Percentiles rank a stretch among this genome's conserved stretches.
Conservation (phyloP, 495 filamentous ascomycete genomes). For the Bathelium albidoporum region DNA sequence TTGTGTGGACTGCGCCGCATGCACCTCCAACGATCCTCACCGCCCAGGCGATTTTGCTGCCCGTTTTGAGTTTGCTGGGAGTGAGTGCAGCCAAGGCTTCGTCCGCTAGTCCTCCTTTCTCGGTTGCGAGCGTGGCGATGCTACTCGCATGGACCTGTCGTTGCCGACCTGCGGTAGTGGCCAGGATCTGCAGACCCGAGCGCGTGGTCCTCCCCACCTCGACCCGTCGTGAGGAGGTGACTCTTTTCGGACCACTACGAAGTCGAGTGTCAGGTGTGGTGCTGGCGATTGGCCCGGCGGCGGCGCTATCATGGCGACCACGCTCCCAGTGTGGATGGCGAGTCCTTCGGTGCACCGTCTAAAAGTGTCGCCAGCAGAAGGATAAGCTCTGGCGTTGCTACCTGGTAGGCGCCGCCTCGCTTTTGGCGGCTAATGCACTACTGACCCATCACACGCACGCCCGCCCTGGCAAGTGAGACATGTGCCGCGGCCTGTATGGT, state of each 20-base stretch:
- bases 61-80: neutral
- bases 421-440: constrained; percentile 4
- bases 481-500: neutral
- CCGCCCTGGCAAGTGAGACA: neutral
- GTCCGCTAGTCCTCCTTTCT: neutral
- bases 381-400: neutral
- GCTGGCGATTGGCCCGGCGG: neutral
- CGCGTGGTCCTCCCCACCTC: constrained; percentile 1
- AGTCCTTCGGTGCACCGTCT: neutral
- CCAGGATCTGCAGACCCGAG: constrained; percentile 2
- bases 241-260: neutral
- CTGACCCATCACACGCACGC: constrained; percentile 1
- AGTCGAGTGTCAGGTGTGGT: neutral
- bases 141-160: neutral
- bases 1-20: neutral
- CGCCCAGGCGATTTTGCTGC: neutral
- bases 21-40: neutral
- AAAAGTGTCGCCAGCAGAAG: neutral
- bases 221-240: neutral
- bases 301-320: neutral
- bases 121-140: constrained; percentile 4
- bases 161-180: neutral
- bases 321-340: neutral
- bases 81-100: neutral
- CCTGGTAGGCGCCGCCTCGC: constrained; percentile 3